A percentile compares a stretch with the other conserved stretches of the same genome.
phyloP scores from a whole-genome alignment of 306 rosid genomes.

The Pueraria montana region DNA sequence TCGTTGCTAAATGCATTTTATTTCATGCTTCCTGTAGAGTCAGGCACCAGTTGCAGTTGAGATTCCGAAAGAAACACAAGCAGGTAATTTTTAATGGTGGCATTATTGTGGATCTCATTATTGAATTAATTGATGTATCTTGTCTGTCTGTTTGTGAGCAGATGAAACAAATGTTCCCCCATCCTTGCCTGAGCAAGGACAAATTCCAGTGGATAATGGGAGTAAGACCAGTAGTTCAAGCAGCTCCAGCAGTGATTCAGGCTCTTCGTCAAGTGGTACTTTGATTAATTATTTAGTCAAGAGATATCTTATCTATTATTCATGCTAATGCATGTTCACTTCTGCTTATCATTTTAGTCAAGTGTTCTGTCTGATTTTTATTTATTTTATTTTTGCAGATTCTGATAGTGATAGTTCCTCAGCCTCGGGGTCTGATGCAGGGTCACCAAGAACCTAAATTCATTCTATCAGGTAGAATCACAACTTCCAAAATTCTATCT shows the following conservation, averaged over 20 bases:
- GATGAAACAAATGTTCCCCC: slow-evolving; percentile 67
- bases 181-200: slow-evolving; percentile 65
- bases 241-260: slow-evolving; percentile 98
- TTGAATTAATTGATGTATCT: slow-evolving; percentile 37
- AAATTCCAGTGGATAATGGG: slow-evolving; percentile 68
- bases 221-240: slow-evolving; percentile 97
- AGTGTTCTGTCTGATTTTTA: slow-evolving; percentile 34
- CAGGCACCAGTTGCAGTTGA: slow-evolving; percentile 57
- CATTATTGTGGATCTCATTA: background rate
- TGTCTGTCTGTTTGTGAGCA: slow-evolving; percentile 40
- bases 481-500: background rate
- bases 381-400: slow-evolving; percentile 64
- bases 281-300: slow-evolving; percentile 16
- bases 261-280: slow-evolving; percentile 96
- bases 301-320: background rate
- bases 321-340: background rate
- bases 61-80: slow-evolving; percentile 60
- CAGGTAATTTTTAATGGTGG: slow-evolving; percentile 57
- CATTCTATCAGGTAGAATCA: slow-evolving; percentile 60
- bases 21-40: slow-evolving; percentile 47
- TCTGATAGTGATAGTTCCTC: slow-evolving; percentile 97
- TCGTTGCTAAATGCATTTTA: slow-evolving; percentile 31
- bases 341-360: slow-evolving; percentile 27
- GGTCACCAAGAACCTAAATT: slow-evolving; percentile 68
- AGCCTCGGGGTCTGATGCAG: slow-evolving; percentile 88